These are phyloP conservation scores for Stygiomarasmius scandens DNA, from an alignment of 1,284 basidiomycete genomes.

Conservation along the genomic window DNA sequence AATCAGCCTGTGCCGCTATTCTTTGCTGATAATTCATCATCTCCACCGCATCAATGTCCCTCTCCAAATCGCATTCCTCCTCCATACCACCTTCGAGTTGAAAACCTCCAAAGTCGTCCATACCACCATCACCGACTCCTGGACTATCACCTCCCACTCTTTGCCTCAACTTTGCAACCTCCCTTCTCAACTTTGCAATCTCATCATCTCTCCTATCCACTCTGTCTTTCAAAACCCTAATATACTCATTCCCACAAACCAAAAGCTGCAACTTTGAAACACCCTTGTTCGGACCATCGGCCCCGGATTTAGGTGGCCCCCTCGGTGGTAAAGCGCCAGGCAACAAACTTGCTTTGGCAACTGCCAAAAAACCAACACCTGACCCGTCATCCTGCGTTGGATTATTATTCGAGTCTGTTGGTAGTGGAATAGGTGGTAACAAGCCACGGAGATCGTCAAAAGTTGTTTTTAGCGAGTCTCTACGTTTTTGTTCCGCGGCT, in stretches of 20 bases:
- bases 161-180: constrained; percentile 61
- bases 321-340: constrained; percentile 87
- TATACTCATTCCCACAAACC: constrained; percentile 88
- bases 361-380: constrained; percentile 11
- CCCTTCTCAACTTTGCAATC: constrained; percentile 69
- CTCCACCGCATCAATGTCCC: constrained; percentile 44
- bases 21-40: constrained; percentile 4
- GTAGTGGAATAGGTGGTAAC: constrained; percentile 86
- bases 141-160: constrained; percentile 33
- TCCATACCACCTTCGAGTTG: constrained; percentile 33
- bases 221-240: constrained; percentile 75
- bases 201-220: constrained; percentile 85
- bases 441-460: constrained; percentile 92
- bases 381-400: constrained; percentile 26
- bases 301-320: constrained; percentile 82
- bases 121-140: constrained; percentile 32
- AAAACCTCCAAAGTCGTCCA: constrained; percentile 19
- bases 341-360: constrained; percentile 49
- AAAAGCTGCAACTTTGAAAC: constrained; percentile 94
- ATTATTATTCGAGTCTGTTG: constrained; percentile 64
- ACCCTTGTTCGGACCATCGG: constrained; percentile 90
- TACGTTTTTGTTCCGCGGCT: constrained; percentile 94
- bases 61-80: constrained; percentile 43
- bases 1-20: neutral
- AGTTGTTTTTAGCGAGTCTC: constrained; percentile 93